Percentiles rank a stretch among this genome's conserved stretches.
These are phyloP conservation scores for Kwoniella pini DNA, from an alignment of 768 basidiomycete genomes.

Conservation along the genomic window DNA sequence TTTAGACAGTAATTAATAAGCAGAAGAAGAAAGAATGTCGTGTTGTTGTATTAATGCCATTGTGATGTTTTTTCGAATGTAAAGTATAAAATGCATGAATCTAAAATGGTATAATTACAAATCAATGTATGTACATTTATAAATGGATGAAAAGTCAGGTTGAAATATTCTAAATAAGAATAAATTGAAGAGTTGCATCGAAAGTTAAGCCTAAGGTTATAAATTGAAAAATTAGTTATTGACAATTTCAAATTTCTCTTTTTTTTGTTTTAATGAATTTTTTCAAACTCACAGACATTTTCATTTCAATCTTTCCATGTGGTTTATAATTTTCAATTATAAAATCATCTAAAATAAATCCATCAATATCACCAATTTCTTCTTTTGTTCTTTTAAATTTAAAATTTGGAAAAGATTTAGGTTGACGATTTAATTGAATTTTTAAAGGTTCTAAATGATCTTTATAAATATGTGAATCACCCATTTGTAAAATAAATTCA, in stretches of 20 bases:
- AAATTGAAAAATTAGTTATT: too few species aligned
- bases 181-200: too few species aligned
- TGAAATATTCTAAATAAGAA: too few species aligned
- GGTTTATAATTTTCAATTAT: slow-evolving; percentile 83
- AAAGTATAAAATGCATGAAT: background rate
- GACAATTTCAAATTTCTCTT: too few species aligned
- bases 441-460: slow-evolving; percentile 88
- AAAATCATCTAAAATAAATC: slow-evolving; percentile 76
- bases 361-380: slow-evolving; percentile 67
- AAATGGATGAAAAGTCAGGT: too few species aligned
- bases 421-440: slow-evolving; percentile 74
- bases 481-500: slow-evolving; percentile 92
- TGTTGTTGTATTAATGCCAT: slow-evolving; percentile 4
- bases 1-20: too few species aligned
- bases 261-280: too few species aligned
- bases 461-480: slow-evolving; percentile 93
- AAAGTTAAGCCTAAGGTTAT: too few species aligned
- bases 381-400: slow-evolving; percentile 67
- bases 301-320: slow-evolving; percentile 83
- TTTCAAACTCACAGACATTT: slow-evolving; percentile 71
- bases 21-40: background rate
- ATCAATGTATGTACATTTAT: background rate
- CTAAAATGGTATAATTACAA: too few species aligned
- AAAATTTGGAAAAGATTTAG: slow-evolving; percentile 79
- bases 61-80: background rate